phyloP scores from a whole-genome alignment of 441 rosid species.

The Gossypium davidsonii region DNA sequence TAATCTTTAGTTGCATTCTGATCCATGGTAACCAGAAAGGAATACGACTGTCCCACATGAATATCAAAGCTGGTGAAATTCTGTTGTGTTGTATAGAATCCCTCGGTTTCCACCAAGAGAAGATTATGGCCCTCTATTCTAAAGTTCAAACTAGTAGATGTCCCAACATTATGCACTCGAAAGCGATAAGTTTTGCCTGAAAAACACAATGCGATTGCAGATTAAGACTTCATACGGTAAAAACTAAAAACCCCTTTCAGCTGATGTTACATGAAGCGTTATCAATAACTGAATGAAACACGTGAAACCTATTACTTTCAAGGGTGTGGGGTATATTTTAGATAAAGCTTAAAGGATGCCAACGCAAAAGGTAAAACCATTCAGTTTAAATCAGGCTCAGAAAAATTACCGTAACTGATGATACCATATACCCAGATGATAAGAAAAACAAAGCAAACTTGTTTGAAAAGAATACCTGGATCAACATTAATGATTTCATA shows the following conservation, averaged over 20 bases:
- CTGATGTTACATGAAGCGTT: neutral
- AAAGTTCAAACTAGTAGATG: slow-evolving; percentile 77
- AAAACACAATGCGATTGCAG: slow-evolving; percentile 11
- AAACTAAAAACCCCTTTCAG: neutral
- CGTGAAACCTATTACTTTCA: neutral
- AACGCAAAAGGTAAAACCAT: neutral
- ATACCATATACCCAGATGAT: neutral
- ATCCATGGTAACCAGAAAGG: slow-evolving; percentile 85
- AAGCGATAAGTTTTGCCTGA: slow-evolving; percentile 82
- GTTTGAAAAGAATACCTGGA: slow-evolving; percentile 44
- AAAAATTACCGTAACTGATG: neutral
- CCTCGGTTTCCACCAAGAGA: slow-evolving; percentile 81
- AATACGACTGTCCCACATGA: slow-evolving; percentile 87
- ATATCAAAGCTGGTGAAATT: slow-evolving; percentile 71
- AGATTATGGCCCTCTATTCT: slow-evolving; percentile 87
- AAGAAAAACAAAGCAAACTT: slow-evolving; percentile 5
- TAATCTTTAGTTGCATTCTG: slow-evolving; percentile 76
- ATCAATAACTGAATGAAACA: neutral
- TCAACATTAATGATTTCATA: slow-evolving; percentile 60
- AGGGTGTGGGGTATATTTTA: too few relatives aligned
- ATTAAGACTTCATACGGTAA: neutral
- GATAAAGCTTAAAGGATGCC: neutral
- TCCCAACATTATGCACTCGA: slow-evolving; percentile 83
- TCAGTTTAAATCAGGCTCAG: neutral
- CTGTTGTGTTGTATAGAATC: slow-evolving; percentile 56